Base-by-base conservation (phyloP, 305 asterid species). In the Fraxinus sp. region DNA sequence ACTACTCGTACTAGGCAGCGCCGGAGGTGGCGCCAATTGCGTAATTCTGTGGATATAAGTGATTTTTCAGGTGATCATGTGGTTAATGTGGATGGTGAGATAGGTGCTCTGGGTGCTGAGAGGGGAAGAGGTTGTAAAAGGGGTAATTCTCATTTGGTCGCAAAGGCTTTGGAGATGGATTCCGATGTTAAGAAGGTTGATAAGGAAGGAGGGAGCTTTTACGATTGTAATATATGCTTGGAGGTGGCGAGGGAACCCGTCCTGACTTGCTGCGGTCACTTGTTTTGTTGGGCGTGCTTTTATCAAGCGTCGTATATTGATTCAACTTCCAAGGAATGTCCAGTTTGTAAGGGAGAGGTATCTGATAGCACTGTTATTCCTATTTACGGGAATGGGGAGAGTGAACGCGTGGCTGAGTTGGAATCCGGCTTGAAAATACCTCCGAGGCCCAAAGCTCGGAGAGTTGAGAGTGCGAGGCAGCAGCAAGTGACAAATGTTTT, bases 241-340 rank as follows among this genome's bases (percentile, higher is more conserved):
- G 91, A 88, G 20, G 79, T 92, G 84, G 98, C 99, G 0, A 89
- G 71, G 64, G 92, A 91, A 37, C 99, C 99, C 3, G 77, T 96
- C 77, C 82, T 96, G 89, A 96, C 98, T 22, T 88, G 93, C 73
- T 96, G 99, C 6, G 98, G 98, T 24, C 99, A 96, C 85, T 81
- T 96, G 88, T 96, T 90, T 80, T 96, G 99, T 81, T 96, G 99
- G 99, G 85, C 93, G 1, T 96, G 98, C 87, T 96, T 96, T 85
- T 96, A 82, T 81, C 92, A 92, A 87, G 90, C 94, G 66, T 89
- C 97, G 2, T 83, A 89, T 76, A 85, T 90, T n/a, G 92, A 94
- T 92, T 93, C 97, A 8, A 80, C 89, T 37, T 80, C 90, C 1
- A 96, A 93, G 83, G 98, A 93, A 68, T 94, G 98, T 84, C 98